Percentiles rank a stretch among this genome's conserved stretches.
Conservation (phyloP, 371 early-diverging fungal species). For the Haplosporangium sp. region DNA sequence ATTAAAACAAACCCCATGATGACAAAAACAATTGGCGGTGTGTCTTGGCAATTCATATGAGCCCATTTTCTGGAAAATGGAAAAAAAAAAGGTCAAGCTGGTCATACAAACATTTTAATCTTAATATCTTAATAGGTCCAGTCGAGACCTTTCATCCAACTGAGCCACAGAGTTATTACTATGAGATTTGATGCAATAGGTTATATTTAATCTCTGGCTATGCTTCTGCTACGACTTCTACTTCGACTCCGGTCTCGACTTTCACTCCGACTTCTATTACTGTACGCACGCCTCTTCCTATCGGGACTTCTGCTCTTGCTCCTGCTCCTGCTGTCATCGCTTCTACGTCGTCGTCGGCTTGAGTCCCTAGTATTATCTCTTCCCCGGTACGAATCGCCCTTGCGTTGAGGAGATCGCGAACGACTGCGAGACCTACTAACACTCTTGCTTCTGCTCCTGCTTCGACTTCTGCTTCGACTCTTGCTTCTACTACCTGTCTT, state of each 20-base stretch:
- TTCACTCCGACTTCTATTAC: not conserved
- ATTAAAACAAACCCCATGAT: too few species aligned
- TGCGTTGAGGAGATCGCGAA: not conserved
- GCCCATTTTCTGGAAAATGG: too few species aligned
- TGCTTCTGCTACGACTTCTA: not conserved
- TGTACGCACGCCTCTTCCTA: conserved; percentile 20
- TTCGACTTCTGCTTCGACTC: conserved; percentile 15
- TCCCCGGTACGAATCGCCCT: not conserved
- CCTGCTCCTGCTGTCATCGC: conserved; percentile 4
- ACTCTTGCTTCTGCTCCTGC: conserved; percentile 16
- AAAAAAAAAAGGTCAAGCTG: too few species aligned
- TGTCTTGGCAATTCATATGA: too few species aligned
- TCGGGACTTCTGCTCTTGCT: conserved; percentile 29
- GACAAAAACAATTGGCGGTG: too few species aligned
- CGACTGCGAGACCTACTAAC: conserved; percentile 1
- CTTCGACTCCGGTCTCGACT: conserved; percentile 6
- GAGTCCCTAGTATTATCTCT: not conserved
- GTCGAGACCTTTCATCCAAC: too few species aligned
- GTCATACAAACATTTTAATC: too few species aligned
- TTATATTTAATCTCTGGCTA: not conserved
- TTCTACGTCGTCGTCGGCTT: not conserved
- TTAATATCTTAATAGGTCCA: too few species aligned
- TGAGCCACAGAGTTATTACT: too few species aligned
- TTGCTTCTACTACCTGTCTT: conserved; percentile 14
- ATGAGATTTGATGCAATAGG: too few species aligned